Evolutionary conservation across 2,329 filamentous ascomycete genomes (phyloP).

Genomic region (Lasiodiplodia citricola): DNA sequence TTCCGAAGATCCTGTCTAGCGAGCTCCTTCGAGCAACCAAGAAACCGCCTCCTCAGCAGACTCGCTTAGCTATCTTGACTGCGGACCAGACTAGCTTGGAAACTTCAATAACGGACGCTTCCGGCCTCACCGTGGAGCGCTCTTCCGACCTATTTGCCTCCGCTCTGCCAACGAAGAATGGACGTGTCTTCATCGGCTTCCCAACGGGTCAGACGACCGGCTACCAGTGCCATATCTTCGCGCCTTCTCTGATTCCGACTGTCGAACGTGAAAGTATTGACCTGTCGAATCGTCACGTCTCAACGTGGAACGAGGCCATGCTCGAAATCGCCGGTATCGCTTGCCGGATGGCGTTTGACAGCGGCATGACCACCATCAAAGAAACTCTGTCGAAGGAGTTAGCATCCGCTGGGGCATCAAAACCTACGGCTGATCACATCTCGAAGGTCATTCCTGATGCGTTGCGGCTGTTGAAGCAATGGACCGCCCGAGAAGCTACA

Average conservation of each 20-base stretch:
- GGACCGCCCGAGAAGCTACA: conserved; percentile 87
- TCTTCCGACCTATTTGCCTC: conserved; percentile 84
- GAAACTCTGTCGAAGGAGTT: conserved; percentile 30
- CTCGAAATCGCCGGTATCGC: conserved; percentile 89
- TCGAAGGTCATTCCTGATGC: conserved; percentile 39
- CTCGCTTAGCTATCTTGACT: conserved; percentile 84
- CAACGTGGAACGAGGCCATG: conserved; percentile 95
- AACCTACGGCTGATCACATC: conserved; percentile 40
- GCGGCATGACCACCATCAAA: conserved; percentile 82
- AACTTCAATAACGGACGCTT: conserved; percentile 63
- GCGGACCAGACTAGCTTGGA: conserved; percentile 85
- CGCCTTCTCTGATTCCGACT: conserved; percentile 93
- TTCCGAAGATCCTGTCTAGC: conserved; percentile 73
- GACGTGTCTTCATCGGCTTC: conserved; percentile 95
- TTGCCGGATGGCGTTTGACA: conserved; percentile 82
- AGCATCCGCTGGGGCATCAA: conserved; percentile 55
- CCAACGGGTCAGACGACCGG: conserved; percentile 97
- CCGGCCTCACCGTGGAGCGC: conserved; percentile 58
- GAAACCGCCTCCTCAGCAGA: conserved; percentile 89
- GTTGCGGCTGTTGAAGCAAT: conserved; percentile 83
- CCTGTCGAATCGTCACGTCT: conserved; percentile 91
- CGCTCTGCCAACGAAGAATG: conserved; percentile 86
- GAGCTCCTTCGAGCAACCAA: conserved; percentile 96
- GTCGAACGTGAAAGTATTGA: conserved; percentile 98
- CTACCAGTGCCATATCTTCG: conserved; percentile 90